Conservation (phyloP, 805 yeast species). For the Spathaspora sp. region DNA sequence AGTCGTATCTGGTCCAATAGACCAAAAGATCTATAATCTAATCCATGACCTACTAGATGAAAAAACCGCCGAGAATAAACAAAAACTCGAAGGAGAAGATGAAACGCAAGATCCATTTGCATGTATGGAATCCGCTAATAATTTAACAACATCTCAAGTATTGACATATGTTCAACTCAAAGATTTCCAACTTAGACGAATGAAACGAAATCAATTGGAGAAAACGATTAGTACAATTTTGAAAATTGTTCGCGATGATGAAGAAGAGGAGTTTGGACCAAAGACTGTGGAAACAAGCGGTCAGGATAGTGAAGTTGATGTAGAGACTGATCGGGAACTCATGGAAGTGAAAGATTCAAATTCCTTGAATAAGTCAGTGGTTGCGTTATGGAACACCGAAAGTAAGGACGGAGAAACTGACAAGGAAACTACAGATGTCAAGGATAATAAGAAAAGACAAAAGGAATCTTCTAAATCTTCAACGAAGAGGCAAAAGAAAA, state of each 20-base stretch:
- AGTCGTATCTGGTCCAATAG: conserved; percentile 2
- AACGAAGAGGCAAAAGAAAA: conserved; percentile 28
- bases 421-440: background rate
- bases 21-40: conserved; percentile 49
- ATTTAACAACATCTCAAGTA: conserved; percentile 49
- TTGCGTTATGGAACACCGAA: conserved; percentile 57
- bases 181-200: conserved; percentile 65
- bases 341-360: conserved; percentile 68
- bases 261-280: conserved; percentile 43
- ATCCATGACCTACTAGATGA: conserved; percentile 59
- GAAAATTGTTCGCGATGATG: conserved; percentile 54
- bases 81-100: conserved; percentile 6
- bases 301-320: conserved; percentile 20
- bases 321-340: conserved; percentile 39
- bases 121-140: conserved; percentile 58
- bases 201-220: conserved; percentile 61
- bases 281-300: conserved; percentile 33
- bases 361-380: conserved; percentile 71
- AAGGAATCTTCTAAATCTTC: conserved; percentile 40
- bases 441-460: conserved; percentile 43
- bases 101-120: conserved; percentile 28
- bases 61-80: conserved; percentile 44
- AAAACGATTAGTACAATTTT: conserved; percentile 62
- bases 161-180: conserved; percentile 57
- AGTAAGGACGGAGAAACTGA: background rate